Conservation (phyloP, 495 filamentous ascomycete genomes). For the Neurospora pannonica region DNA sequence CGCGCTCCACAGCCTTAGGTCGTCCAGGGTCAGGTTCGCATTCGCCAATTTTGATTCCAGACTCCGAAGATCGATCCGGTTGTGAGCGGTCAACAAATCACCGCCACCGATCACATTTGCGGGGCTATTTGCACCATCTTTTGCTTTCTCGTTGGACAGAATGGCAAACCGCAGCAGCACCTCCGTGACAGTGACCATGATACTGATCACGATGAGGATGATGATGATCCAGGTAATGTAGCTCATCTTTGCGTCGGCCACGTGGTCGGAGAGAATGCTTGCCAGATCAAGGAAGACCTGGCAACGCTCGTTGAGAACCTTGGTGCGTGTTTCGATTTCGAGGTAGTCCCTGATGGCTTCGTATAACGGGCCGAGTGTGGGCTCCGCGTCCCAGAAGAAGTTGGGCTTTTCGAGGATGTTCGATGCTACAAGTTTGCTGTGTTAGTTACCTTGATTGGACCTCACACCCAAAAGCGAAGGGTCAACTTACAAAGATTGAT, state of each 20-base stretch:
- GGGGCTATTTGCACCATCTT: constrained; percentile 3
- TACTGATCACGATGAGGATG: constrained; percentile 79
- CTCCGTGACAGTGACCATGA: constrained; percentile 82
- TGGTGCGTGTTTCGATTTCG: constrained; percentile 88
- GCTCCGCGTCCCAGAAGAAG: constrained; percentile 98
- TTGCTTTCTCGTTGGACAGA: constrained; percentile 40
- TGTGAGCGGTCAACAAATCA: constrained; percentile 1
- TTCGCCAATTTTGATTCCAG: constrained; percentile 6
- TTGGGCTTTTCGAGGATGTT: constrained; percentile 97
- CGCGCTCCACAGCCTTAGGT: constrained; percentile 25
- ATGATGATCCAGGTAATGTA: constrained; percentile 97
- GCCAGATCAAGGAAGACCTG: constrained; percentile 94
- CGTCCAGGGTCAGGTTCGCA: constrained; percentile 32
- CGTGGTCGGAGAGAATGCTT: constrained; percentile 85
- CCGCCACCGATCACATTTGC: constrained; percentile 3
- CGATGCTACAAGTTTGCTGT: constrained; percentile 47
- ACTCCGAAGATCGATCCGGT: constrained; percentile 12
- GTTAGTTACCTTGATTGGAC: background rate
- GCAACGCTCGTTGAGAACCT: constrained; percentile 94
- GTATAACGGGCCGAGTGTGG: constrained; percentile 90
- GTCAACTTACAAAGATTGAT: constrained; percentile 83
- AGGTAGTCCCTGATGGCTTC: constrained; percentile 92
- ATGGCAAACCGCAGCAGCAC: constrained; percentile 82
- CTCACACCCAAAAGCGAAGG: background rate
- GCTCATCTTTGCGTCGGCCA: constrained; percentile 90